Base-by-base conservation (phyloP, 2,329 filamentous ascomycete species). In the Beauveria australis region DNA sequence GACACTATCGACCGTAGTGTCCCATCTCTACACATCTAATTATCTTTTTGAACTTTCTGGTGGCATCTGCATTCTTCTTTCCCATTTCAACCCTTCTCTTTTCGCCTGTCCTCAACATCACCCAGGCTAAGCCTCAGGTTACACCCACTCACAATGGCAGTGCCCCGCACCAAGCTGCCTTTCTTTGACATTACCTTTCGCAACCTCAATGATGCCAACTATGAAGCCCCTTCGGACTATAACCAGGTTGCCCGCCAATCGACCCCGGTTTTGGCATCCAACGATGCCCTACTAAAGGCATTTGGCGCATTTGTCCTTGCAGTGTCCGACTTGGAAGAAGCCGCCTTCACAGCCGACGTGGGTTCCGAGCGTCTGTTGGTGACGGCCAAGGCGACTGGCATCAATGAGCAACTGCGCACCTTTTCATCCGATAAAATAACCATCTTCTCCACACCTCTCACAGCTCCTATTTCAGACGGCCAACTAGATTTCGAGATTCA, bases 111-210 rank as follows among this genome's bases (percentile, higher is more conserved):
- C 33, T 10, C 24, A 49, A 8, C 24, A 46, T 55, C 40, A 46
- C 24, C 24, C 26, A 22, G 9, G 7, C 33, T 37, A 6, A 37
- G 33, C 10, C 12, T 37, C 14, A 37, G 33, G 33, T 6, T 10
- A 33, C 10, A n/a, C 18, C 24, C 19, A 14, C 14, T 19, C 51
- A 49, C 30, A 28, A 60, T 60, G 58, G 44, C 58, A 14, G 51
- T 46, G 33, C 53, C 59, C n/a, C 44, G 53, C 33, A 61, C 59
- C 24, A 61, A 61, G 53, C 53, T 61, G 59, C 59, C 59, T 12
- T 61, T 61, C 53, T 61, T 47, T 46, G 53, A 61, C 47, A 53
- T 57, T 48, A 46, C 46, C 46, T 55, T 57, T 24, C 59, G 37
- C 59, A 53, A 57, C 37, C 26, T 44, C 7, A 43, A 60, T 18